Evolutionary conservation across 2,329 filamentous ascomycete genomes (phyloP).

Genomic region (Fusarium oxysporum): DNA sequence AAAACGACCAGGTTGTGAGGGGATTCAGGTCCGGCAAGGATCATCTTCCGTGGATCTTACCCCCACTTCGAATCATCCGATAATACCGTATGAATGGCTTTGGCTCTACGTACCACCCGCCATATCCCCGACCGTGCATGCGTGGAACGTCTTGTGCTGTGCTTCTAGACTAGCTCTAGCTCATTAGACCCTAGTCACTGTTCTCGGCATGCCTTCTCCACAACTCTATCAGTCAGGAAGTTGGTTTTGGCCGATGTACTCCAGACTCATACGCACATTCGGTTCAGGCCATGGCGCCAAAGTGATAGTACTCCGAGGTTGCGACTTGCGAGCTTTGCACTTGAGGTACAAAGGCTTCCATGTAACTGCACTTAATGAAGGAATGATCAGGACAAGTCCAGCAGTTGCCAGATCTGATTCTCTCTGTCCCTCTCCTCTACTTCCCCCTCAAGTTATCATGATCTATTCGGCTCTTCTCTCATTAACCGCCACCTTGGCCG

Average conservation of each 20-base stretch:
- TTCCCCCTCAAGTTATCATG: too few relatives aligned
- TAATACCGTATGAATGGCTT: background rate
- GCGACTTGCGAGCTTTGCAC: too few relatives aligned
- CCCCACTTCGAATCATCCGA: background rate
- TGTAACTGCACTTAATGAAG: background rate
- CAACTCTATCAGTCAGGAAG: background rate
- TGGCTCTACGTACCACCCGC: background rate
- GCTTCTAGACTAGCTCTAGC: background rate
- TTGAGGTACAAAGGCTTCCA: too few relatives aligned
- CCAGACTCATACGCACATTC: background rate
- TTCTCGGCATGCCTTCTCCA: background rate
- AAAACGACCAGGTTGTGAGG: background rate
- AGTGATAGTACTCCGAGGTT: background rate
- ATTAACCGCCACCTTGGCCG: too few relatives aligned
- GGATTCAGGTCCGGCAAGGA: background rate
- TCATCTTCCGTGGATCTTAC: background rate
- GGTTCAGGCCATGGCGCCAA: fast-evolving
- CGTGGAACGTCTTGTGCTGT: background rate
- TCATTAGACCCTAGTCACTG: fast-evolving
- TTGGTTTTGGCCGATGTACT: background rate
- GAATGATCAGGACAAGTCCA: too few relatives aligned
- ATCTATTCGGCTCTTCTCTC: too few relatives aligned
- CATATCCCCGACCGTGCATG: background rate
- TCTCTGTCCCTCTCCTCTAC: too few relatives aligned
- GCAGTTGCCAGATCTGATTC: too few relatives aligned